Conservation (phyloP, 1,284 basidiomycete species). For the Tilletia setariae region DNA sequence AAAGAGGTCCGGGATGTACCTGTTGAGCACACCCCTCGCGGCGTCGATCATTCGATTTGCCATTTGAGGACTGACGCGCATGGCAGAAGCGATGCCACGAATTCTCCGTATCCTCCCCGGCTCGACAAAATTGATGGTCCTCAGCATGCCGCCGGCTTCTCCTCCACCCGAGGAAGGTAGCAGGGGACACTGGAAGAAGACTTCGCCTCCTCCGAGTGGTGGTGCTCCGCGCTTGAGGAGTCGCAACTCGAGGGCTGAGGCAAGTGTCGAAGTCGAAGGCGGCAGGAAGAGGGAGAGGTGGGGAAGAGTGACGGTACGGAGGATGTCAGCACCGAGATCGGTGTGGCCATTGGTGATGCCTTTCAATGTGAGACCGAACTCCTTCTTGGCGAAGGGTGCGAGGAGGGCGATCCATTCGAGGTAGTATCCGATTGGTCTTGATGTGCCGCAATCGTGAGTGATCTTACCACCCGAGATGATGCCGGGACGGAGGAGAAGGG, state of each 20-base stretch:
- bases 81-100: slow-evolving; percentile 74
- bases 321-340: slow-evolving; percentile 68
- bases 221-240: slow-evolving; percentile 90
- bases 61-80: slow-evolving; percentile 90
- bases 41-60: slow-evolving; percentile 96
- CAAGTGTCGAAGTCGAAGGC: slow-evolving; percentile 27
- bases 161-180: slow-evolving; percentile 70
- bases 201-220: slow-evolving; percentile 86
- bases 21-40: slow-evolving; percentile 82
- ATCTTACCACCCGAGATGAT: slow-evolving; percentile 79
- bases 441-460: slow-evolving; percentile 80
- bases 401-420: slow-evolving; percentile 85
- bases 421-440: slow-evolving; percentile 87
- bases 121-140: slow-evolving; percentile 75
- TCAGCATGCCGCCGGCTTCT: slow-evolving; percentile 24
- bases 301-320: slow-evolving; percentile 87
- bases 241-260: slow-evolving; percentile 58
- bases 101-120: slow-evolving; percentile 88
- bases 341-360: slow-evolving; percentile 80
- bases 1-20: slow-evolving; percentile 96
- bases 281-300: slow-evolving; percentile 75
- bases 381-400: slow-evolving; percentile 88
- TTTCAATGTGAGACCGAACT: slow-evolving; percentile 73
- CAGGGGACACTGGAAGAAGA: slow-evolving; percentile 86
- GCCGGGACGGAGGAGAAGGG: slow-evolving; percentile 77